A percentile compares a stretch with the other conserved stretches of the same genome.
phyloP scores from a whole-genome alignment of 148 eudicot genomes.

The Cornus suecica region DNA sequence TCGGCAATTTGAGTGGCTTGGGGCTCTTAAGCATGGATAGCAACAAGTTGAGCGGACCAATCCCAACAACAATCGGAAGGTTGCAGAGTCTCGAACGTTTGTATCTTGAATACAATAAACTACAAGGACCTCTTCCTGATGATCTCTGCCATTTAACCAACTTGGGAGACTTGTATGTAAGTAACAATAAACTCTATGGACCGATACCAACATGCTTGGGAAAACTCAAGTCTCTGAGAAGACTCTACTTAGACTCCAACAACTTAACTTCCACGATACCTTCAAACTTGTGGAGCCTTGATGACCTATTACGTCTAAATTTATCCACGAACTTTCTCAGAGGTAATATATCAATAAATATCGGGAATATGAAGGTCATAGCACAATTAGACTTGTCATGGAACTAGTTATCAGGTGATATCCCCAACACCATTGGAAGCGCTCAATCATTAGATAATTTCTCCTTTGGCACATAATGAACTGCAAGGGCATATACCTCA shows the following conservation, averaged over 20 bases:
- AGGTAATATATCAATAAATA: neutral
- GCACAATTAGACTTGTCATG: neutral
- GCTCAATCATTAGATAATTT: neutral
- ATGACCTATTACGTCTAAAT: neutral
- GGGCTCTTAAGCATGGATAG: neutral
- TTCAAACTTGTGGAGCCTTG: slow-evolving; percentile 3
- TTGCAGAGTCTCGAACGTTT: neutral
- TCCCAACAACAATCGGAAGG: neutral
- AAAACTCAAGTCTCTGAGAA: neutral
- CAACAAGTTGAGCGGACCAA: slow-evolving; percentile 1
- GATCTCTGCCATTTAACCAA: neutral
- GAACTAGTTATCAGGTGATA: slow-evolving; percentile 2
- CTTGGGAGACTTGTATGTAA: neutral
- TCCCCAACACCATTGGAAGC: slow-evolving; percentile 3
- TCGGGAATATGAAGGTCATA: neutral
- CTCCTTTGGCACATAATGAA: neutral
- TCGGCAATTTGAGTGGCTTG: neutral
- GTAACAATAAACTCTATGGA: slow-evolving; percentile 3
- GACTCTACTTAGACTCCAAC: slow-evolving; percentile 1
- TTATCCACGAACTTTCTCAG: neutral
- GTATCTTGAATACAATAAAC: neutral
- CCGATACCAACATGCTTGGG: slow-evolving; percentile 7
- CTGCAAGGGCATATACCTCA: slow-evolving; percentile 2
- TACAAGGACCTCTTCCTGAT: neutral
- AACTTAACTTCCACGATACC: slow-evolving; percentile 5